Conservation (phyloP, 2,329 filamentous ascomycete genomes). For the Endoconidiophora laricicola region DNA sequence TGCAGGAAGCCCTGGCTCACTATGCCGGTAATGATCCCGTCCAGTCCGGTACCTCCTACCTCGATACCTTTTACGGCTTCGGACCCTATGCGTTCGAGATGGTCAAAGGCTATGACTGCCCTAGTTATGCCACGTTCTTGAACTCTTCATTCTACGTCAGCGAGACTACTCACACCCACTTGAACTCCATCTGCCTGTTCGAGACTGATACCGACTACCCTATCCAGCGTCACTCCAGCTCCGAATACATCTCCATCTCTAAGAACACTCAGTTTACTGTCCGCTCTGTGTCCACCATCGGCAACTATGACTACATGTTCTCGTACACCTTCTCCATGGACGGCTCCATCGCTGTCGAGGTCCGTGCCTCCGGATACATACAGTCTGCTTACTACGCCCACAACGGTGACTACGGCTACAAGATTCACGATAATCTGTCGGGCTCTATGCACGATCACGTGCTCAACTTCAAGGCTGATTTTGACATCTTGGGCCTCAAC, state of each 20-base stretch:
- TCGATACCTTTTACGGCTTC: conserved; percentile 25
- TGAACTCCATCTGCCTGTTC: conserved; percentile 24
- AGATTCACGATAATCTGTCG: conserved; percentile 20
- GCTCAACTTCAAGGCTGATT: conserved; percentile 25
- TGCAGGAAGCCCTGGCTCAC: conserved; percentile 36
- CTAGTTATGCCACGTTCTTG: conserved; percentile 23
- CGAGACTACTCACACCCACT: conserved; percentile 18
- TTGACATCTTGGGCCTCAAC: conserved; percentile 22
- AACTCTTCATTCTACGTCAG: conserved; percentile 20
- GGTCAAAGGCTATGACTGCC: conserved; percentile 27
- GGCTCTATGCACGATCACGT: conserved; percentile 25
- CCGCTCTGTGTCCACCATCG: conserved; percentile 19
- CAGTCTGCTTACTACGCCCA: conserved; percentile 21
- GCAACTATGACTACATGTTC: conserved; percentile 28
- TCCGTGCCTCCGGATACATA: conserved; percentile 25
- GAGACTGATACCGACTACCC: conserved; percentile 23
- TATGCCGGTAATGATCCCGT: conserved; percentile 33
- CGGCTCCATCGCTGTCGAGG: conserved; percentile 23
- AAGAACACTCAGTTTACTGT: conserved; percentile 19
- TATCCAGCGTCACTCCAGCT: conserved; percentile 21
- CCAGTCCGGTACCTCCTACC: conserved; percentile 25
- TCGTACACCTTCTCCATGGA: conserved; percentile 22
- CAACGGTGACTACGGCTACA: conserved; percentile 21
- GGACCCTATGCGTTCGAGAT: conserved; percentile 22
- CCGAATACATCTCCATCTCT: conserved; percentile 16